phyloP scores from a whole-genome alignment of 495 filamentous ascomycete species.

The Neurospora sp. region DNA sequence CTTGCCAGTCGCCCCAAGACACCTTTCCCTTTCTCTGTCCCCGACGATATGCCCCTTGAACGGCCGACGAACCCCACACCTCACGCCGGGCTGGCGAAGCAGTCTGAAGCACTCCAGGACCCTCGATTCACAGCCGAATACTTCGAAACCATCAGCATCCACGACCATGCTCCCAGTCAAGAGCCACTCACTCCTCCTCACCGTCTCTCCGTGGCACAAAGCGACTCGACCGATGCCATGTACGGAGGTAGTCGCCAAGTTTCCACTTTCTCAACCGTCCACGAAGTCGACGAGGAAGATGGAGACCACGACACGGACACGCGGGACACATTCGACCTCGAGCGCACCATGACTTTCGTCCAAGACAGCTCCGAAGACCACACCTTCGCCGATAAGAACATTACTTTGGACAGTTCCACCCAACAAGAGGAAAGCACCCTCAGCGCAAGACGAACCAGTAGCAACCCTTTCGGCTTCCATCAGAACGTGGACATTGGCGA shows the following conservation, averaged over 20 bases:
- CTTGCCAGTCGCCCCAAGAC: background rate
- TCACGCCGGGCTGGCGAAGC: background rate
- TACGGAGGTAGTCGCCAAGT: background rate
- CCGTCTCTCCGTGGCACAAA: background rate
- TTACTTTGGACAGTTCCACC: background rate
- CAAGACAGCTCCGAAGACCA: background rate
- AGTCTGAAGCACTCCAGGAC: background rate
- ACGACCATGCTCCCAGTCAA: background rate
- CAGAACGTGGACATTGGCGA: background rate
- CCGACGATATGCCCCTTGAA: background rate
- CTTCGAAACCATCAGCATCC: background rate
- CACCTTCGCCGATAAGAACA: background rate
- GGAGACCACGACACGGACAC: background rate
- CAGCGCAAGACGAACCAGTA: background rate
- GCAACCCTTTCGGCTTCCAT: background rate
- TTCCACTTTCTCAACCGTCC: background rate
- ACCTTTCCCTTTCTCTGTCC: background rate
- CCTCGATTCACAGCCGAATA: background rate
- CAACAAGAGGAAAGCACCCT: background rate
- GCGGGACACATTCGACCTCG: background rate
- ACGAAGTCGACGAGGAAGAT: background rate
- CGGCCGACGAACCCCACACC: slow-evolving; percentile 4
- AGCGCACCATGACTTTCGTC: background rate
- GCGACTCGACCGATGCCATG: background rate
- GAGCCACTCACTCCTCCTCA: background rate